Base-by-base conservation (phyloP, 176 grass and related monocot genomes). In the Triticum monococcum region DNA sequence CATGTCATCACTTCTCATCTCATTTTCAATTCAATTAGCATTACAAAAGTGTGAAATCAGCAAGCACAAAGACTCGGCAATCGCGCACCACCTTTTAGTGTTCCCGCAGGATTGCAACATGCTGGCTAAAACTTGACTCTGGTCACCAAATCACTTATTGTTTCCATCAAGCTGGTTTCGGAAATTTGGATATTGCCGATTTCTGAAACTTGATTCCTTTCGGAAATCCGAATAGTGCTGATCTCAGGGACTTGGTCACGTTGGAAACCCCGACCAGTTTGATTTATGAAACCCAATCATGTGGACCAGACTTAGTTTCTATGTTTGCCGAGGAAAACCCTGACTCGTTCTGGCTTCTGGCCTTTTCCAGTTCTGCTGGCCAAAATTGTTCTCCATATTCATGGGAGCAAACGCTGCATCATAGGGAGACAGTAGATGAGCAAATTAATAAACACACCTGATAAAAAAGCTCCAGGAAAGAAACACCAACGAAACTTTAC, bases 371-470 rank as follows among this genome's bases (percentile, higher is more conserved):
- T 87, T 70, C 80, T 70, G 62, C 17, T 35, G 37, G 16, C 75
- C 81, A 76, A 85, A 91, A 80, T 83, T 89, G 46, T 66, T 89
- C 5, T 87, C 90, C 84, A 56, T 86, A 20, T 83, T 89, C 79
- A 89, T 86, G 12, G 87, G 87, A 71, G 86, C 92, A 91, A 93
- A 91, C 54, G 89, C 92, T 93, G 83, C 77, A 93, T 75, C 37
- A 66, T 3, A 83, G 43, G 68, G 30, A 84, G n/a, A 82, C 20
- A 79, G 32, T 59, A 77, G 28, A 72, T 64, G 22, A 54, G 22
- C 78, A 75, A 23, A 0, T 59, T 33, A 83, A 79, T 30, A 63
- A 37, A 57, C 43, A 45, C 43, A 36, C 30, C 30, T 23, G 64
- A 62, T 57, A 73, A 1, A 45, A 84, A 81, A 26, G 62, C 68